These are phyloP conservation scores for Escovopsis sp. DNA, from an alignment of 2,329 filamentous ascomycete genomes.

Conservation along the genomic window DNA sequence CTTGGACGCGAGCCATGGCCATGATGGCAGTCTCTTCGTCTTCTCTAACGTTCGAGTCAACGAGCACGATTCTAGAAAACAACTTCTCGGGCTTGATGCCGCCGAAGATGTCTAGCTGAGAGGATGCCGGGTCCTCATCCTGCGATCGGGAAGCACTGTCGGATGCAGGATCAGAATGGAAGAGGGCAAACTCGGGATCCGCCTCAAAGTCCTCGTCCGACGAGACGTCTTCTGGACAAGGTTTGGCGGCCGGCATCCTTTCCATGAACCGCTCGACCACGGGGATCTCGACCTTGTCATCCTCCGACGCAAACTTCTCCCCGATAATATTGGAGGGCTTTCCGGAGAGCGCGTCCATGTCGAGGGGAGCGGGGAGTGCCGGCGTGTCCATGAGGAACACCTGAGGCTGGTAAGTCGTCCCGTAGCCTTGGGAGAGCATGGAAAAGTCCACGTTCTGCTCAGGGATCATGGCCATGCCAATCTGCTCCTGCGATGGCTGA, in stretches of 20 bases:
- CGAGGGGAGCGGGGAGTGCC: constrained; percentile 44
- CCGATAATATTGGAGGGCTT: constrained; percentile 43
- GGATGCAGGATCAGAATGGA: constrained; percentile 28
- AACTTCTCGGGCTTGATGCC: constrained; percentile 50
- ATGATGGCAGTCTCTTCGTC: constrained; percentile 29
- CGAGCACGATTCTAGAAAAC: constrained; percentile 46
- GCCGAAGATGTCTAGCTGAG: constrained; percentile 30
- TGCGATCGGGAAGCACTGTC: constrained; percentile 11
- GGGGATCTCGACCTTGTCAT: constrained; percentile 43
- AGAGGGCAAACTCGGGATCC: constrained; percentile 47
- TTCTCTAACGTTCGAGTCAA: constrained; percentile 33
- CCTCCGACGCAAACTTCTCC: constrained; percentile 26
- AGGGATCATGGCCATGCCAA: constrained; percentile 71
- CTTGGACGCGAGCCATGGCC: constrained; percentile 35
- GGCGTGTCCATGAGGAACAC: constrained; percentile 66
- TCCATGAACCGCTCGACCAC: constrained; percentile 34
- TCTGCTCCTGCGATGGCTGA: constrained; percentile 47
- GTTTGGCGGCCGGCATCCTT: constrained; percentile 15
- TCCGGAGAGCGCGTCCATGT: constrained; percentile 50
- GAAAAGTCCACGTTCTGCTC: constrained; percentile 65
- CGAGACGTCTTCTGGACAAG: constrained; percentile 11
- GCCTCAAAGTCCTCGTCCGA: constrained; percentile 45
- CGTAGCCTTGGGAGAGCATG: constrained; percentile 46
- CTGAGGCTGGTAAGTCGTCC: constrained; percentile 48
- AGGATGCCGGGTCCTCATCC: constrained; percentile 12